These are phyloP conservation scores for Wickerhamiella bombiphila DNA, from an alignment of 805 yeast genomes.

Conservation along the genomic window DNA sequence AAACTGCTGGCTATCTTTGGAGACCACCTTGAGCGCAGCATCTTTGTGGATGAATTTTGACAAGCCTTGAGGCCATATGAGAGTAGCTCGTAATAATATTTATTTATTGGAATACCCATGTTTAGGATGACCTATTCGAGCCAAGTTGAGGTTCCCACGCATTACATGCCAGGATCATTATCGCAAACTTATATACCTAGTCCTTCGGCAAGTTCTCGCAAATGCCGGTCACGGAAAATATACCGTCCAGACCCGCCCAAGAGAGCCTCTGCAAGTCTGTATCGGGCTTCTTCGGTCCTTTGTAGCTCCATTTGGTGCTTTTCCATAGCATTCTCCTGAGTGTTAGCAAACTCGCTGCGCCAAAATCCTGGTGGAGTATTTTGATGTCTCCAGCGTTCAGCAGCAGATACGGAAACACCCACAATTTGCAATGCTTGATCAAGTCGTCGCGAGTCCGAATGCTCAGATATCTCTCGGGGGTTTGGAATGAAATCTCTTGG, in stretches of 20 bases:
- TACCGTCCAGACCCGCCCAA: conserved; percentile 3
- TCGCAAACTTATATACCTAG: background rate
- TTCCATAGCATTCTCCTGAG: conserved; percentile 35
- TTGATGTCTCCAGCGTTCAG: conserved; percentile 17
- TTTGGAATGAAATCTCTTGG: conserved; percentile 1
- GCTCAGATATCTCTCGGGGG: conserved; percentile 5
- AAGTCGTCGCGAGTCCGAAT: conserved; percentile 16
- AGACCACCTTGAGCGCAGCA: background rate
- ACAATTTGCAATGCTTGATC: conserved; percentile 12
- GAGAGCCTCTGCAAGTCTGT: conserved; percentile 8
- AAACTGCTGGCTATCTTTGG: background rate
- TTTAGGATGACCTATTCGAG: too few species aligned
- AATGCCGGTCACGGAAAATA: conserved; percentile 7
- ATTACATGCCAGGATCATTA: background rate
- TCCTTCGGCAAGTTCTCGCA: conserved; percentile 4
- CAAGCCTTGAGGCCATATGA: too few species aligned
- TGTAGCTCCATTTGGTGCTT: conserved; percentile 23
- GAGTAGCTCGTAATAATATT: too few species aligned
- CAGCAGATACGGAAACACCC: conserved; percentile 2
- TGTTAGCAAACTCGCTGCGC: conserved; percentile 42
- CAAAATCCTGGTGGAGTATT: conserved; percentile 47
- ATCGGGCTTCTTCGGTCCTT: conserved; percentile 22
- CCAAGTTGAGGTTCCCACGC: too few species aligned
- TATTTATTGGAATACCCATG: too few species aligned
- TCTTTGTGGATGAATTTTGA: too few species aligned